phyloP scores from a whole-genome alignment of 768 basidiomycete genomes.

The Calocybe gangraenosa region DNA sequence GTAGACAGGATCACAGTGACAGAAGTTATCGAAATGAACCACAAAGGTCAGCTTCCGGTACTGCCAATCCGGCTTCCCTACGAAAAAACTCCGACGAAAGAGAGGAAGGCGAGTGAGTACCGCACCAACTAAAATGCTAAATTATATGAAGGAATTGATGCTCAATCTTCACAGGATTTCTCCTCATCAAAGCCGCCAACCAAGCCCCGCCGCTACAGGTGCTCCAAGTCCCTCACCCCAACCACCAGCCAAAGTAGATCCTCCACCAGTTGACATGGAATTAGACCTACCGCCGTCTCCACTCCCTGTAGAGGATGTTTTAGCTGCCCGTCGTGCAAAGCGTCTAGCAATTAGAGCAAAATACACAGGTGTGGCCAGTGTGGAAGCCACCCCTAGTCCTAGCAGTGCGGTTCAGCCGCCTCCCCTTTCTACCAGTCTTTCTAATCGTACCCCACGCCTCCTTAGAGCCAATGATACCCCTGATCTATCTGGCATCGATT shows the following conservation, averaged over 20 bases:
- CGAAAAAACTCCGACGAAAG: slow-evolving; percentile 49
- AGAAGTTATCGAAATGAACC: slow-evolving; percentile 22
- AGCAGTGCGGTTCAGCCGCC: slow-evolving; percentile 77
- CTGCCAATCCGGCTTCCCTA: not conserved
- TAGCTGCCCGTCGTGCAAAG: slow-evolving; percentile 66
- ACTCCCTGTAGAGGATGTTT: slow-evolving; percentile 55
- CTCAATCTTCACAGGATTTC: slow-evolving; percentile 51
- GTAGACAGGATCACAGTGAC: slow-evolving; percentile 20
- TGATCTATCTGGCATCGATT: slow-evolving; percentile 12
- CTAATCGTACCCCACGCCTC: slow-evolving; percentile 60
- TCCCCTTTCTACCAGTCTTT: slow-evolving; percentile 50
- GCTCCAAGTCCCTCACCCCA: slow-evolving; percentile 5
- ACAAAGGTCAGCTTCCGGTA: slow-evolving; percentile 17
- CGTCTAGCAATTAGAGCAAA: slow-evolving; percentile 81
- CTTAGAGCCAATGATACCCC: slow-evolving; percentile 39
- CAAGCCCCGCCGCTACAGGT: not conserved
- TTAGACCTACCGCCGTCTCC: slow-evolving; percentile 50
- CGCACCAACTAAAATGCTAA: slow-evolving; percentile 15
- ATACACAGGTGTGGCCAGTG: slow-evolving; percentile 49
- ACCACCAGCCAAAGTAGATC: slow-evolving; percentile 14
- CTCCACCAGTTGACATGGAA: slow-evolving; percentile 46
- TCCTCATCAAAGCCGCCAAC: slow-evolving; percentile 37
- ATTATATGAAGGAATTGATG: slow-evolving; percentile 5
- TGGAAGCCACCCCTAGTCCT: slow-evolving; percentile 52
- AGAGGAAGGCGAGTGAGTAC: slow-evolving; percentile 95